Conservation (phyloP, 331 rosid genomes). For the Quercus lobata region DNA sequence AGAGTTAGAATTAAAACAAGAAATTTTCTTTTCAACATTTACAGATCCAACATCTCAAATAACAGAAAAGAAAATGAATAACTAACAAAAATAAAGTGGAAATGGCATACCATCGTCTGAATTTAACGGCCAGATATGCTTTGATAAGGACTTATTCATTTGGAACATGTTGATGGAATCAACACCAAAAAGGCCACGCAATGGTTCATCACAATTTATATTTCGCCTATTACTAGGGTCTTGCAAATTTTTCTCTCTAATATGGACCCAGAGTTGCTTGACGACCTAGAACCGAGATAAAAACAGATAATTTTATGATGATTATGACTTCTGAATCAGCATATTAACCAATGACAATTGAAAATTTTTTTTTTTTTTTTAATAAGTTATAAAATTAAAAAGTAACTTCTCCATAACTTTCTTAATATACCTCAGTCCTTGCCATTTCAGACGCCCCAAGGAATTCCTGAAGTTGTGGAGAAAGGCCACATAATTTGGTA, state of each 20-base stretch:
- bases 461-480: conserved; percentile 85
- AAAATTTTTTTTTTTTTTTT: not conserved
- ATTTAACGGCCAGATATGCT: conserved; percentile 64
- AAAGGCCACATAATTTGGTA: conserved; percentile 75
- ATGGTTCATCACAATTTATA: conserved; percentile 68
- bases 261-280: conserved; percentile 82
- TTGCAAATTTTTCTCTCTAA: conserved; percentile 79
- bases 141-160: conserved; percentile 52
- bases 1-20: not conserved
- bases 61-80: not conserved
- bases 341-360: conserved; percentile 4
- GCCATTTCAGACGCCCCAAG: conserved; percentile 79
- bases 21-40: not conserved
- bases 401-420: conserved; percentile 14
- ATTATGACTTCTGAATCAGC: not conserved
- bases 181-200: conserved; percentile 61
- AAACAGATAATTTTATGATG: conserved; percentile 13
- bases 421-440: conserved; percentile 69
- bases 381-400: too few species aligned
- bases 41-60: conserved; percentile 5
- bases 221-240: conserved; percentile 63
- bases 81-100: conserved; percentile 12
- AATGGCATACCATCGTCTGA: conserved; percentile 46
- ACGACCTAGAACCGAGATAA: conserved; percentile 64
- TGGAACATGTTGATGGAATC: conserved; percentile 53